Conservation (phyloP, 805 yeast genomes). For the Wickerhamiella azymoides region DNA sequence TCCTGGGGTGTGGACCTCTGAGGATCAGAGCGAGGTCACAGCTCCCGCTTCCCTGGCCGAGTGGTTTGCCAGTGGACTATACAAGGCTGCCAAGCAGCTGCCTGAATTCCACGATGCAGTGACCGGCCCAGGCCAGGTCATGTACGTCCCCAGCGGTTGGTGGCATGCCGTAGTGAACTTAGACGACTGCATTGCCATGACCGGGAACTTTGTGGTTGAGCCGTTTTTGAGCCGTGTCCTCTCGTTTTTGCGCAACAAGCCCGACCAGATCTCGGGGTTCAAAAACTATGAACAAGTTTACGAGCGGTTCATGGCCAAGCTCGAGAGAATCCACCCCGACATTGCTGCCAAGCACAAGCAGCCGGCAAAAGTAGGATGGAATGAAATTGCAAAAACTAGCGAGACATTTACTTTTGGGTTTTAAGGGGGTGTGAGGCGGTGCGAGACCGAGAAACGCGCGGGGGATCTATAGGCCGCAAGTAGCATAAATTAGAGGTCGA, state of each 20-base stretch:
- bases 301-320: conserved; percentile 43
- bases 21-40: conserved; percentile 74
- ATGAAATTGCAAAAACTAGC: conserved; percentile 6
- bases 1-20: conserved; percentile 73
- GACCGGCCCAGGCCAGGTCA: conserved; percentile 68
- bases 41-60: conserved; percentile 88
- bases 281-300: conserved; percentile 38
- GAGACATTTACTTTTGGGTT: conserved; percentile 8
- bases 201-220: conserved; percentile 75
- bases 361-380: conserved; percentile 8
- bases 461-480: too few relatives aligned
- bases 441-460: too few relatives aligned
- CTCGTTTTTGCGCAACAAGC: conserved; percentile 50
- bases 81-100: conserved; percentile 42
- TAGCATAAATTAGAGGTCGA: not conserved
- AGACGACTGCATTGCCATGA: conserved; percentile 55
- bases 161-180: conserved; percentile 91
- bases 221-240: conserved; percentile 45
- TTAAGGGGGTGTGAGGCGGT: too few relatives aligned
- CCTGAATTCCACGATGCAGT: conserved; percentile 49
- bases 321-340: conserved; percentile 29
- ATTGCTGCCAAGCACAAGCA: conserved; percentile 21
- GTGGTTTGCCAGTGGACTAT: conserved; percentile 76
- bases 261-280: conserved; percentile 70
- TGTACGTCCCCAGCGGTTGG: conserved; percentile 93